phyloP scores from a whole-genome alignment of 768 basidiomycete species.

The Psilocybe tampanensis region DNA sequence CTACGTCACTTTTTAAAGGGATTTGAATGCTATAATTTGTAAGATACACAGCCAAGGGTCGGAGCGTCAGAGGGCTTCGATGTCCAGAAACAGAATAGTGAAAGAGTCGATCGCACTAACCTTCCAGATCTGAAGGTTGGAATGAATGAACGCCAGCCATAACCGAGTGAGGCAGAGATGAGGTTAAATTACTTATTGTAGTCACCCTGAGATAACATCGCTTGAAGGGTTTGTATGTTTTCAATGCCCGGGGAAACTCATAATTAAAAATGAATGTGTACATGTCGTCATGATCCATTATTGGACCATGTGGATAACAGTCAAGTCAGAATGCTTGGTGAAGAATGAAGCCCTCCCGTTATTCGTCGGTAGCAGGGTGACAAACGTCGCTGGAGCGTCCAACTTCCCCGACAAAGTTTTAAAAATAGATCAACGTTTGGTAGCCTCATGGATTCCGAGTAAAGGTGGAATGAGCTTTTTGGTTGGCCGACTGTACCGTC shows the following conservation, averaged over 20 bases:
- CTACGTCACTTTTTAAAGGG: slow-evolving; percentile 17
- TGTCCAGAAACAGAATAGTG: slow-evolving; percentile 21
- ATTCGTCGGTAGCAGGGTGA: background rate
- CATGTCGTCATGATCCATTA: slow-evolving; percentile 9
- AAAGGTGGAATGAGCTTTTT: slow-evolving; percentile 1
- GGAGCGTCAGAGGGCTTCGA: slow-evolving; percentile 15
- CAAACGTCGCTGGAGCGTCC: slow-evolving; percentile 1
- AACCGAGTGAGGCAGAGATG: slow-evolving; percentile 18
- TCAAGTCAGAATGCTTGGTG: background rate
- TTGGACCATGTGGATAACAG: slow-evolving; percentile 1
- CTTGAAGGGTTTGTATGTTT: slow-evolving; percentile 17
- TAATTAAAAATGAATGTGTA: slow-evolving; percentile 10
- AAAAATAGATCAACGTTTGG: slow-evolving; percentile 9
- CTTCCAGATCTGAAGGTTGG: slow-evolving; percentile 21
- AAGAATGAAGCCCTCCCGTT: background rate
- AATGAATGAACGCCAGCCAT: slow-evolving; percentile 23
- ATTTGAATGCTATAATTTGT: slow-evolving; percentile 5
- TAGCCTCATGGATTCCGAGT: slow-evolving; percentile 7
- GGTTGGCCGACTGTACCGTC: background rate
- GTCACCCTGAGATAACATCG: slow-evolving; percentile 19
- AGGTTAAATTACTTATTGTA: slow-evolving; percentile 19
- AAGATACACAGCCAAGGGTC: slow-evolving; percentile 22
- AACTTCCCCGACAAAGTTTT: slow-evolving; percentile 1
- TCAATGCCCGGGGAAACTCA: slow-evolving; percentile 3
- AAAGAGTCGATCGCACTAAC: slow-evolving; percentile 19